phyloP scores from a whole-genome alignment of 768 basidiomycete genomes.

The Trichaptum fuscoviolaceum region DNA sequence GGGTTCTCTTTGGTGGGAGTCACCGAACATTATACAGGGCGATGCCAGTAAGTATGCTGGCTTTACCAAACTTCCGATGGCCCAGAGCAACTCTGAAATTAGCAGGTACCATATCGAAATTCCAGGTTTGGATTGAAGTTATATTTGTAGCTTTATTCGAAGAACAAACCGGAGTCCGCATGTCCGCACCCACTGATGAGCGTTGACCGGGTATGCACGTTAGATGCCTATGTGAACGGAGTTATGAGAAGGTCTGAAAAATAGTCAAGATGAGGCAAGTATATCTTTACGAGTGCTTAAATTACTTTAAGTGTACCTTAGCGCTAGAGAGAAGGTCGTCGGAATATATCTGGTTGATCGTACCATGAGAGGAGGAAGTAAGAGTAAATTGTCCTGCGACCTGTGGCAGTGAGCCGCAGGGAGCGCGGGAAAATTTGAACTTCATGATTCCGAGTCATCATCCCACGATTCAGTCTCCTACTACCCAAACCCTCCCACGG shows the following conservation, averaged over 20 bases:
- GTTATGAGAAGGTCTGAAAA: neutral
- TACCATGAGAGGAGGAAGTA: no score
- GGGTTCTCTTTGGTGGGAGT: neutral
- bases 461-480: no score
- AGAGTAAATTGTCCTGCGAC: no score
- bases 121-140: neutral
- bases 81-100: neutral
- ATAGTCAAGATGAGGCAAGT: neutral
- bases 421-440: no score
- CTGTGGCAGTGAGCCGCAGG: no score
- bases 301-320: no score
- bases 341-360: no score
- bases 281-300: no score
- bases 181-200: neutral
- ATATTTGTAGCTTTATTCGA: neutral
- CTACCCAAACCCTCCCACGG: no score
- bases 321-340: no score
- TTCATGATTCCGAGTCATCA: no score
- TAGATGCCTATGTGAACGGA: neutral
- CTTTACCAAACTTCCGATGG: neutral
- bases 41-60: neutral
- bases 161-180: neutral
- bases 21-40: neutral
- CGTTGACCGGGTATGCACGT: neutral
- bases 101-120: neutral